A percentile compares a stretch with the other conserved stretches of the same genome.
phyloP scores from a whole-genome alignment of 805 yeast genomes.

The Cyberlindnera mycetangii region DNA sequence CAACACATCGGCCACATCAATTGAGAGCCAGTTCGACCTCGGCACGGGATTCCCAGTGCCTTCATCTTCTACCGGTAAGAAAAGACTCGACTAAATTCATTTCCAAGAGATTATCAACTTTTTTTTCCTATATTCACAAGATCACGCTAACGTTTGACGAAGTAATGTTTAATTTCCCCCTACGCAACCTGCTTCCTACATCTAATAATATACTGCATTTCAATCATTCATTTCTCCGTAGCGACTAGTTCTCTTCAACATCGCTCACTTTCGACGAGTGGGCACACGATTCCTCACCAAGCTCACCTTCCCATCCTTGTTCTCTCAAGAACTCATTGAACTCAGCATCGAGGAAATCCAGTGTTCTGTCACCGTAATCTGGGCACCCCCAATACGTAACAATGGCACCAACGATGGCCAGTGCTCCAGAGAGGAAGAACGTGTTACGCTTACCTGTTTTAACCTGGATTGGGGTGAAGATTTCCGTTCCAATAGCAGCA shows the following conservation, averaged over 20 bases:
- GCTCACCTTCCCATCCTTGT: conserved; percentile 47
- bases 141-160: not conserved
- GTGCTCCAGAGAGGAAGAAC: conserved; percentile 45
- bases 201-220: too few relatives aligned
- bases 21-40: conserved; percentile 26
- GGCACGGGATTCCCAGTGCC: conserved; percentile 11
- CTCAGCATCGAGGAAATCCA: conserved; percentile 44
- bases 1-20: conserved; percentile 27
- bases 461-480: conserved; percentile 44
- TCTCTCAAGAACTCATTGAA: conserved; percentile 44
- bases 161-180: not conserved
- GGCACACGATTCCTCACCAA: conserved; percentile 38
- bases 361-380: conserved; percentile 42
- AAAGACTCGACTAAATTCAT: conserved; percentile 8
- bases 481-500: conserved; percentile 47
- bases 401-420: conserved; percentile 29
- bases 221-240: too few relatives aligned
- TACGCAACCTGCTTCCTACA: too few relatives aligned
- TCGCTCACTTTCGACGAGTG: too few relatives aligned
- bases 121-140: not conserved
- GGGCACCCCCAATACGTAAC: conserved; percentile 40
- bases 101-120: too few relatives aligned
- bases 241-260: too few relatives aligned
- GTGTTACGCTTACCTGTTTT: conserved; percentile 45
- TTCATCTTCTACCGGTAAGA: conserved; percentile 5